Percentiles rank a stretch among this genome's conserved stretches.
phyloP scores from a whole-genome alignment of 306 rosid genomes.

The Cucurbita ficifolia region DNA sequence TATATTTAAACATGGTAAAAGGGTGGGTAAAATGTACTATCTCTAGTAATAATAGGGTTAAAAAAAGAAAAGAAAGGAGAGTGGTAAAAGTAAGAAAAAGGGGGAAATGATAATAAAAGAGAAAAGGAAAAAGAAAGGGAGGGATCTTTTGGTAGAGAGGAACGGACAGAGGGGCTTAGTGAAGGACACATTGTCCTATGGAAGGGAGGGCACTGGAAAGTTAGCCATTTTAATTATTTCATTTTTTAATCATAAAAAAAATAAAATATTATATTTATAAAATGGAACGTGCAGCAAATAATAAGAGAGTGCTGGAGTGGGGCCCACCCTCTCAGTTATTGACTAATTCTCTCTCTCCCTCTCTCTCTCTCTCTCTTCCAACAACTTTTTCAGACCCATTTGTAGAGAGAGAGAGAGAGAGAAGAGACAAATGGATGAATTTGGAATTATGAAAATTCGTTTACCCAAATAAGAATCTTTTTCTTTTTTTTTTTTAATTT shows the following conservation, averaged over 20 bases:
- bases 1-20: no score
- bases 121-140: neutral
- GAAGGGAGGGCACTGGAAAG: neutral
- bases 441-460: neutral
- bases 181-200: constrained; percentile 1
- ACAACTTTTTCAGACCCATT: neutral
- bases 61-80: no score
- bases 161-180: neutral
- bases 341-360: neutral
- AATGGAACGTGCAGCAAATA: no score
- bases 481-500: neutral
- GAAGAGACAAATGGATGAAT: neutral
- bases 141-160: constrained; percentile 6
- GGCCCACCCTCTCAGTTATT: neutral
- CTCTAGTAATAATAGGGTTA: no score
- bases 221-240: no score
- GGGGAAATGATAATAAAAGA: no score
- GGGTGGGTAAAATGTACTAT: no score
- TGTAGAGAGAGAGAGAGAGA: neutral
- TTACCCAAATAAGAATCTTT: neutral
- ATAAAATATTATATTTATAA: no score
- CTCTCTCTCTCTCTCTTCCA: neutral
- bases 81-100: no score
- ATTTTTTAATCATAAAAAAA: no score
- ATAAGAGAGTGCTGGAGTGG: neutral